Evolutionary conservation across 2,329 filamentous ascomycete species (phyloP).

Genomic region (Fusarium sambucinum): DNA sequence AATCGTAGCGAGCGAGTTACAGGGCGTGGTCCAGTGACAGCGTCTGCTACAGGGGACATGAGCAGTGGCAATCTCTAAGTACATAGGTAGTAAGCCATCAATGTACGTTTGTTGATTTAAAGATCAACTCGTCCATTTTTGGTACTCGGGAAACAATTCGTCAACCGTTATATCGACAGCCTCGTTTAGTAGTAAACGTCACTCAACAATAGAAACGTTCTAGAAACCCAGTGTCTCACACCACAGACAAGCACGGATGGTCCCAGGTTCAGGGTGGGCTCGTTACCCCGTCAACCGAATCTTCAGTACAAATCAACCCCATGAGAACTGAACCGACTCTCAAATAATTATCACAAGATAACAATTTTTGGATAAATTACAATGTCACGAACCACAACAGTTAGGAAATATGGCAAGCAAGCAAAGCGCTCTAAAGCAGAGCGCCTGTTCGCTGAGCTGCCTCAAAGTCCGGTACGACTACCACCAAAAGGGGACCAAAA

Average conservation of each 20-base stretch:
- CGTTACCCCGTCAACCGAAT: conserved; percentile 46
- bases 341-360: conserved; percentile 1
- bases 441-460: conserved; percentile 64
- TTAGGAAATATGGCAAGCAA: conserved; percentile 65
- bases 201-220: conserved; percentile 1
- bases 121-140: background rate
- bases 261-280: background rate
- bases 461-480: conserved; percentile 61
- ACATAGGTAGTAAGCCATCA: background rate
- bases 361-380: conserved; percentile 25
- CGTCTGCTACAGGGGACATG: background rate
- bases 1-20: background rate
- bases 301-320: conserved; percentile 14
- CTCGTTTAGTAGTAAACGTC: background rate
- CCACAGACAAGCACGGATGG: background rate
- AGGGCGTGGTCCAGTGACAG: background rate
- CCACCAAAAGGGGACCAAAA: conserved; percentile 21
- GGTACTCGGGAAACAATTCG: background rate
- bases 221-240: conserved; percentile 4
- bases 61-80: background rate
- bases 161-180: background rate
- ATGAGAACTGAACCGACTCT: conserved; percentile 5
- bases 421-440: conserved; percentile 61
- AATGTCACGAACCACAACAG: conserved; percentile 60
- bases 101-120: background rate